These are phyloP conservation scores for Claviceps quebecensis DNA, from an alignment of 2,329 filamentous ascomycete species.

Conservation along the genomic window DNA sequence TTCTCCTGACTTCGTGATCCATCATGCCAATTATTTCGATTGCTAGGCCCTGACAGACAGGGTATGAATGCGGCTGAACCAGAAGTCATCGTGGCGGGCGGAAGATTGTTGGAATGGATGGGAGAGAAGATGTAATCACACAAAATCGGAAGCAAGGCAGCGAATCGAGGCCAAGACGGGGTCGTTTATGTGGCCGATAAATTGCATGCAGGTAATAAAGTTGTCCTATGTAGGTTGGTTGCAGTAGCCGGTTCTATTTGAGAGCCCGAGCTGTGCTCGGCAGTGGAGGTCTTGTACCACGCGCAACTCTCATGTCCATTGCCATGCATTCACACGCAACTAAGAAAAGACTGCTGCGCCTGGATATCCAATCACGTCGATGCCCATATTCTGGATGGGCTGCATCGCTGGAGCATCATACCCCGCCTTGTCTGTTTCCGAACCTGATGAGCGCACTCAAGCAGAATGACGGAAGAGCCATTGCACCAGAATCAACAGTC, in stretches of 20 bases:
- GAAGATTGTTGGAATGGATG: background rate
- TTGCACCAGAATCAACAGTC: background rate
- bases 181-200: background rate
- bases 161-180: background rate
- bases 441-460: background rate
- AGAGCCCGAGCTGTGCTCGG: background rate
- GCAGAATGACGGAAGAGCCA: no score
- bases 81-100: background rate
- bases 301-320: no score
- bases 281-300: background rate
- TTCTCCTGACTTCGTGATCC: no score
- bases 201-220: background rate
- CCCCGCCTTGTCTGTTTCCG: background rate
- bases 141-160: background rate
- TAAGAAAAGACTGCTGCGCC: background rate
- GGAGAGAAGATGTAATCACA: background rate
- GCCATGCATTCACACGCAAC: background rate
- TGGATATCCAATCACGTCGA: background rate
- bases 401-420: background rate
- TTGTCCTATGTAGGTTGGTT: no score
- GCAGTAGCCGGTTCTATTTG: background rate
- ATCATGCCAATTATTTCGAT: no score
- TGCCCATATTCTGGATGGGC: background rate
- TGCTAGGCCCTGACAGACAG: no score
- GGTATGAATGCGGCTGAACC: no score